Base-by-base conservation (phyloP, 192 early-diverging fungal species). In the Coemansia sp. region DNA sequence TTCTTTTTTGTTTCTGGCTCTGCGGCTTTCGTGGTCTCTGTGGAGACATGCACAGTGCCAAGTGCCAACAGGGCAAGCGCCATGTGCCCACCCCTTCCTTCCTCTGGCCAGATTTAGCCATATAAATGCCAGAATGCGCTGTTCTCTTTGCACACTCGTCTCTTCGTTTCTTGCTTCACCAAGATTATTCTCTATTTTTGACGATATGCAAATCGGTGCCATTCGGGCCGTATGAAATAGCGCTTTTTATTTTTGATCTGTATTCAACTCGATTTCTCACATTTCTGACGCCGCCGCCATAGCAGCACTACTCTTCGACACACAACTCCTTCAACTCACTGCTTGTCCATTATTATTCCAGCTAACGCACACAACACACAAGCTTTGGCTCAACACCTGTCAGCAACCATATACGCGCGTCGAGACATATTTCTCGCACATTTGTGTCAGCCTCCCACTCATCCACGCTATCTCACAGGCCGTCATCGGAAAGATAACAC, bases 201-300 rank as follows among this genome's bases (percentile, higher is more conserved):
- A 67, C 65, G 65, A 67, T 29, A 52, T 62, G 24, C 56, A 56
- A 52, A 52, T 52, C 37, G 32, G 50, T 32, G 49, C 50, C 19
- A 38, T 4, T 15, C 38, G n/a, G 11, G 55, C 55, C 35, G 15
- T 35, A 56, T 32, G 55, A 56, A 7, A 56, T 37, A 37, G 55
- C 55, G 32, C 52, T 52, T 51, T 62, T 62, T 49, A 49, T 51
- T 55, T 25, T 55, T 22, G 5, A 5, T 21, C n/a, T 29, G 23
- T 12, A 55, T 14, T 14, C 53, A 12, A 22, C 23, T 24, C 23
- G 12, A 29, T 55, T 17, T 24, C 12, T 32, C 47, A n/a, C 17
- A 49, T 49, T 49, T 49, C 47, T 49, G n/a, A 49, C 47, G 47
- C 47, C 47, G 47, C 6, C 47, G 47, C 47, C 11, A 10, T 19